phyloP scores from a whole-genome alignment of 2,329 filamentous ascomycete genomes.

The Fusarium sp. region DNA sequence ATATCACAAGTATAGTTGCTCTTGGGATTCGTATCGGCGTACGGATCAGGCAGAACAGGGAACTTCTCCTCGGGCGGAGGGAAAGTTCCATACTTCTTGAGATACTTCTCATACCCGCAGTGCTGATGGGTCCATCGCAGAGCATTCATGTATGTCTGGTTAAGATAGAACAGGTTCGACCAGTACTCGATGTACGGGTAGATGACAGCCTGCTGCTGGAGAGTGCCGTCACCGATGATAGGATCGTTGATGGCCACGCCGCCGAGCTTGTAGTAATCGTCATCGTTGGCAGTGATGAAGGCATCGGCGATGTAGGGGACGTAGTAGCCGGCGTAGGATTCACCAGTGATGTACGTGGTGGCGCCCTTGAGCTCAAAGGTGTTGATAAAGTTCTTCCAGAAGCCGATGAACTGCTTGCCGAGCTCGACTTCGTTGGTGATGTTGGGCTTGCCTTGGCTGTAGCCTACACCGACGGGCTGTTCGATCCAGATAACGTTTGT shows the following conservation, averaged over 20 bases:
- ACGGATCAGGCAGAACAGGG: conserved; percentile 52
- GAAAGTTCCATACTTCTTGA: conserved; percentile 72
- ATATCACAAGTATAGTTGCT: conserved; percentile 64
- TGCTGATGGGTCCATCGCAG: conserved; percentile 62
- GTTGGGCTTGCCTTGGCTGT: conserved; percentile 71
- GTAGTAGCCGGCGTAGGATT: conserved; percentile 74
- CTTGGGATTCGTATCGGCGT: conserved; percentile 43
- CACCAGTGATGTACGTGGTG: conserved; percentile 79
- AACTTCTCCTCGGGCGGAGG: conserved; percentile 71
- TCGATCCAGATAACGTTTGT: conserved; percentile 83
- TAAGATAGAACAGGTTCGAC: conserved; percentile 69
- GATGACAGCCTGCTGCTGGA: conserved; percentile 59
- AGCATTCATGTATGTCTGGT: conserved; percentile 64
- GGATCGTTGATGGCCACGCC: conserved; percentile 81
- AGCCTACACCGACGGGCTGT: conserved; percentile 75
- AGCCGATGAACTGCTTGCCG: conserved; percentile 78
- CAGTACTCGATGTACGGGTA: conserved; percentile 71
- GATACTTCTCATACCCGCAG: conserved; percentile 72
- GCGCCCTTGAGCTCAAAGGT: conserved; percentile 74
- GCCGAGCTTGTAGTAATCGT: conserved; percentile 72
- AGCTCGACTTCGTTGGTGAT: conserved; percentile 74
- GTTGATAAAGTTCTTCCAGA: conserved; percentile 81
- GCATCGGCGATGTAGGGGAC: conserved; percentile 78
- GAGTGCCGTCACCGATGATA: conserved; percentile 62
- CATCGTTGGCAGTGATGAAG: conserved; percentile 75